Conservation (phyloP, 805 yeast genomes). For the Starmera dryadoides region DNA sequence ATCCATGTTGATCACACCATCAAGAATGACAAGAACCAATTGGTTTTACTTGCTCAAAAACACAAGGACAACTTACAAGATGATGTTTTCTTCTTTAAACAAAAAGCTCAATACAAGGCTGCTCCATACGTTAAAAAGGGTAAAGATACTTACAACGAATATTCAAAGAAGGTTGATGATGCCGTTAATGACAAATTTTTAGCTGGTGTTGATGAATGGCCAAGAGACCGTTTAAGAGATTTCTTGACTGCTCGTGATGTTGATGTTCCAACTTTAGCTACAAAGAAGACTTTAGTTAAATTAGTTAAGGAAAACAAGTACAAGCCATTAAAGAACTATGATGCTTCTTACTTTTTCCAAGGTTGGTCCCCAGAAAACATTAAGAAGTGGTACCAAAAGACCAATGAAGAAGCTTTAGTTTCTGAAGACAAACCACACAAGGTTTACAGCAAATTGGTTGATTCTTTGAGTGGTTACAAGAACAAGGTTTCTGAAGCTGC, state of each 20-base stretch:
- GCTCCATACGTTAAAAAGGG: constrained; percentile 29
- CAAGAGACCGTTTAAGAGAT: constrained; percentile 34
- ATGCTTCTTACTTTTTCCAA: constrained; percentile 25
- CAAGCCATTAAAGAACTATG: constrained; percentile 25
- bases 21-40: constrained; percentile 26
- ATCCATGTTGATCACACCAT: constrained; percentile 27
- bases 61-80: constrained; percentile 27
- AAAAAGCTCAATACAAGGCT: constrained; percentile 21
- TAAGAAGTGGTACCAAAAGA: constrained; percentile 31
- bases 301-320: constrained; percentile 31
- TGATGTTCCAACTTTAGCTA: constrained; percentile 29
- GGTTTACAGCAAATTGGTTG: constrained; percentile 13
- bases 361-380: constrained; percentile 31
- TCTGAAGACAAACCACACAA: constrained; percentile 12
- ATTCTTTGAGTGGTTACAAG: constrained; percentile 1
- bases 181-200: constrained; percentile 38
- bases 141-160: constrained; percentile 16
- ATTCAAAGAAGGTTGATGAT: constrained; percentile 19
- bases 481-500: not conserved
- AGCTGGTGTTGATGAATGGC: constrained; percentile 39
- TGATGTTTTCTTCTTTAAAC: constrained; percentile 33
- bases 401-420: constrained; percentile 6
- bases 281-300: constrained; percentile 30
- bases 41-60: constrained; percentile 27
- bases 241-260: constrained; percentile 36